These are phyloP conservation scores for Coffea canephora DNA, from an alignment of 257 asterid genomes.

Conservation along the genomic window DNA sequence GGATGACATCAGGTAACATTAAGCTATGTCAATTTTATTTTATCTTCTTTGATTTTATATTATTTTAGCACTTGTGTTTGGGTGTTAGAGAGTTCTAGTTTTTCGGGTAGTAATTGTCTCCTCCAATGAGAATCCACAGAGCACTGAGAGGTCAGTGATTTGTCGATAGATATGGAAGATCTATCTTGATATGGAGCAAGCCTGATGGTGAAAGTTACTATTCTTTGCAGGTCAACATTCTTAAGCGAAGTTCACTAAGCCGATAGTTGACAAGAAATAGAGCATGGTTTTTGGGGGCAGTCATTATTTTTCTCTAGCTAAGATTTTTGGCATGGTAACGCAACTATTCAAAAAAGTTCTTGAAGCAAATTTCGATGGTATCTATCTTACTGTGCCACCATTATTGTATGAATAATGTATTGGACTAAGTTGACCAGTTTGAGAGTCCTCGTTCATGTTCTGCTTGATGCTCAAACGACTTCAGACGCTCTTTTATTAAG, in stretches of 20 bases:
- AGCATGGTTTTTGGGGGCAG: background rate
- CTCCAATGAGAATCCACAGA: background rate
- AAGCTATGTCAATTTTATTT: background rate
- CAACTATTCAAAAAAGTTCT: background rate
- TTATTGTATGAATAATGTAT: background rate
- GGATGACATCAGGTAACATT: background rate
- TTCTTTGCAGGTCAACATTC: slow-evolving; percentile 18
- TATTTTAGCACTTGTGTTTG: background rate
- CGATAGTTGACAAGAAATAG: slow-evolving; percentile 1
- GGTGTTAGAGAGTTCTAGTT: background rate
- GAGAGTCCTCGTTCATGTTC: background rate
- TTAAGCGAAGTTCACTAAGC: slow-evolving; percentile 10
- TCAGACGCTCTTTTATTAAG: background rate
- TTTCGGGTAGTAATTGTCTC: background rate
- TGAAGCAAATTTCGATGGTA: background rate
- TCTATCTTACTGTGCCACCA: background rate
- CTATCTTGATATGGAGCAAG: slow-evolving; percentile 6
- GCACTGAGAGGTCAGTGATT: background rate
- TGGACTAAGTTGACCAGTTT: background rate
- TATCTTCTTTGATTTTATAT: background rate
- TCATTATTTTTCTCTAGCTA: background rate
- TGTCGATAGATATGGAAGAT: background rate
- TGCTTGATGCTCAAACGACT: background rate
- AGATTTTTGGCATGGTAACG: slow-evolving; percentile 11
- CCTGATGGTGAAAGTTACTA: slow-evolving; percentile 12